These are phyloP conservation scores for Podila verticillata DNA, from an alignment of 192 early-diverging fungal genomes.

Conservation along the genomic window DNA sequence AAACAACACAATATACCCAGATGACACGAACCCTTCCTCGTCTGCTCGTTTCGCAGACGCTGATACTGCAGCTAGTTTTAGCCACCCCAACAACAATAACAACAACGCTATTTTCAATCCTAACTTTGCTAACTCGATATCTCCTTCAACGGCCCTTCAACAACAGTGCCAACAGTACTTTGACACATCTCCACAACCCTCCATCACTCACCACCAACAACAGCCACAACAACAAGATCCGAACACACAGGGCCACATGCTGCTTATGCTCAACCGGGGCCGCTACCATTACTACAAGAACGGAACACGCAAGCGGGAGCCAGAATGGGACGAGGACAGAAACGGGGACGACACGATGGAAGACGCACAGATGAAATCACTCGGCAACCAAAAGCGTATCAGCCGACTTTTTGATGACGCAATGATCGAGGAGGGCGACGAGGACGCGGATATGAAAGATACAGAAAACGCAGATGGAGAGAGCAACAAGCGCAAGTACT, in stretches of 20 bases:
- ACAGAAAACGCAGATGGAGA: neutral
- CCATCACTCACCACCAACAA: neutral
- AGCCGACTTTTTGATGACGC: neutral
- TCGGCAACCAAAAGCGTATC: neutral
- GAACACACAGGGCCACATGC: conserved; percentile 26
- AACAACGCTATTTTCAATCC: too few species aligned
- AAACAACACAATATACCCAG: neutral
- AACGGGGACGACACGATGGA: neutral
- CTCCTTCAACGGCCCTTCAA: neutral
- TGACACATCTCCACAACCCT: neutral
- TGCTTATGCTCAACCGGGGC: conserved; percentile 22
- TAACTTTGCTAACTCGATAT: too few species aligned
- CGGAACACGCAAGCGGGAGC: conserved; percentile 19
- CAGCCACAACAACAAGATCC: neutral
- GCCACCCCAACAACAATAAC: neutral
- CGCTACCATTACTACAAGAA: conserved; percentile 33
- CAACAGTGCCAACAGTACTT: neutral
- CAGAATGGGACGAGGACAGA: conserved; percentile 23
- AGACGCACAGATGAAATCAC: neutral
- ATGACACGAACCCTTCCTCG: too few species aligned
- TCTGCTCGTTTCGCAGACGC: too few species aligned
- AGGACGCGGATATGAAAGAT: conserved; percentile 2
- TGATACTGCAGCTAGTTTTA: neutral
- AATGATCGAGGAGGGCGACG: conserved; percentile 10
- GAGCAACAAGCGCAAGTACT: neutral